These are phyloP conservation scores for Penicillium verhagenii DNA, from an alignment of 495 filamentous ascomycete genomes.

Conservation along the genomic window DNA sequence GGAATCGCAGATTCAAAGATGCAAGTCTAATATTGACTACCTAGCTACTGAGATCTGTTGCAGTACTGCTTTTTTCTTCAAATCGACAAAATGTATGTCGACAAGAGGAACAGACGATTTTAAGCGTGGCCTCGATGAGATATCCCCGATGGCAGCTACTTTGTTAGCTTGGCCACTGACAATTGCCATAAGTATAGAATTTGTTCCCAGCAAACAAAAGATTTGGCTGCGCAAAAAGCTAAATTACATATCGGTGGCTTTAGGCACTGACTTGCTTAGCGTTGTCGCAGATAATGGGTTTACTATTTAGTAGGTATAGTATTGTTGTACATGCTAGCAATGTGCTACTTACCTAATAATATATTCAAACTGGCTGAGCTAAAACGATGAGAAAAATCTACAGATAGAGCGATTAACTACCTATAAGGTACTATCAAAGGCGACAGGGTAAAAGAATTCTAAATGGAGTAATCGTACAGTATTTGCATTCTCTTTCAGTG, in stretches of 20 bases:
- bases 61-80: constrained; percentile 21
- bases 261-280: neutral
- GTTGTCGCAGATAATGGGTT: neutral
- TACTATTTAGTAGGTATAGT: neutral
- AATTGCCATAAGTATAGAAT: constrained; percentile 20
- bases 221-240: constrained; percentile 17
- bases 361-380: too few species aligned
- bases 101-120: neutral
- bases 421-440: too few species aligned
- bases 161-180: constrained; percentile 29
- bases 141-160: constrained; percentile 17
- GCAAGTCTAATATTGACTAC: constrained; percentile 14
- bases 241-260: neutral
- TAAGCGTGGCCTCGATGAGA: neutral
- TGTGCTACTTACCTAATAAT: too few species aligned
- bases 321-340: too few species aligned
- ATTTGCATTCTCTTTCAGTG: too few species aligned
- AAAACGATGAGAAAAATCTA: too few species aligned
- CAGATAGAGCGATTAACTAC: too few species aligned
- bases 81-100: neutral
- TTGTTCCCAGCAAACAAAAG: constrained; percentile 19
- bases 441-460: too few species aligned
- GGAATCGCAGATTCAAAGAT: neutral
- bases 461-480: too few species aligned
- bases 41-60: constrained; percentile 1